A percentile compares a stretch with the other conserved stretches of the same genome.
These are phyloP conservation scores for Sclerospora graminicola DNA, from an alignment of 352 stramenopile genomes.

Conservation along the genomic window DNA sequence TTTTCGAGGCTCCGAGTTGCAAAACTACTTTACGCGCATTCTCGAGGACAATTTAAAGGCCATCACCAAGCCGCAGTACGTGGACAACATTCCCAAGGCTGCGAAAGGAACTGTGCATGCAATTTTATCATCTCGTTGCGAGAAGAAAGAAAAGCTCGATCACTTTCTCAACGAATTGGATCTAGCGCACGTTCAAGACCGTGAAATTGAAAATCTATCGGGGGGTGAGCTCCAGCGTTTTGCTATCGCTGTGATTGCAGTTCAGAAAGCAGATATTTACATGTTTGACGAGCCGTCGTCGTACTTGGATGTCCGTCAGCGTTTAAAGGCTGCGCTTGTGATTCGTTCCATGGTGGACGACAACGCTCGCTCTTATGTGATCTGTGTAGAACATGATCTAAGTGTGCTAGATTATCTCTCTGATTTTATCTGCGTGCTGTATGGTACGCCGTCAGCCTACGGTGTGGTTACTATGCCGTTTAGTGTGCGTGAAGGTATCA, in stretches of 20 bases:
- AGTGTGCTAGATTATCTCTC: slow-evolving; percentile 99
- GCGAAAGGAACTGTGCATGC: slow-evolving; percentile 91
- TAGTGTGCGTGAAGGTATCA: slow-evolving; percentile 98
- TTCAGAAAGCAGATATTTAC: slow-evolving; percentile 97
- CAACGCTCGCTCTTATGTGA: slow-evolving; percentile 88
- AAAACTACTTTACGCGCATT: slow-evolving; percentile 99
- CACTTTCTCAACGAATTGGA: slow-evolving; percentile 90
- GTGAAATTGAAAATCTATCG: slow-evolving; percentile 92
- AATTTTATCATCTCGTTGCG: slow-evolving; percentile 92
- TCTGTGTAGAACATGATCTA: slow-evolving; percentile 99
- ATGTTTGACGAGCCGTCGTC: slow-evolving; percentile 99
- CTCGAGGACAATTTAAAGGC: slow-evolving; percentile 98
- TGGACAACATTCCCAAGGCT: slow-evolving; percentile 98
- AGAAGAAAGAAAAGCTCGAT: slow-evolving; percentile 70
- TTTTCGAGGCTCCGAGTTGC: slow-evolving; percentile 95
- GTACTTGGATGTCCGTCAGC: slow-evolving; percentile 99
- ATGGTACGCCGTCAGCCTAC: slow-evolving; percentile 96
- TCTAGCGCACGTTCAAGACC: slow-evolving; percentile 94
- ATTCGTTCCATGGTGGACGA: slow-evolving; percentile 95
- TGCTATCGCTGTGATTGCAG: slow-evolving; percentile 93
- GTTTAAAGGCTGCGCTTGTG: slow-evolving; percentile 95
- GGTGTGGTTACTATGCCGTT: slow-evolving; percentile 99
- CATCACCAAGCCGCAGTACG: slow-evolving; percentile 99
- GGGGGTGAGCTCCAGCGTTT: slow-evolving; percentile 99
- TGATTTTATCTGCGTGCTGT: slow-evolving; percentile 99